Conservation (phyloP, 495 filamentous ascomycete genomes). For the Astrothelium subdiscretum region DNA sequence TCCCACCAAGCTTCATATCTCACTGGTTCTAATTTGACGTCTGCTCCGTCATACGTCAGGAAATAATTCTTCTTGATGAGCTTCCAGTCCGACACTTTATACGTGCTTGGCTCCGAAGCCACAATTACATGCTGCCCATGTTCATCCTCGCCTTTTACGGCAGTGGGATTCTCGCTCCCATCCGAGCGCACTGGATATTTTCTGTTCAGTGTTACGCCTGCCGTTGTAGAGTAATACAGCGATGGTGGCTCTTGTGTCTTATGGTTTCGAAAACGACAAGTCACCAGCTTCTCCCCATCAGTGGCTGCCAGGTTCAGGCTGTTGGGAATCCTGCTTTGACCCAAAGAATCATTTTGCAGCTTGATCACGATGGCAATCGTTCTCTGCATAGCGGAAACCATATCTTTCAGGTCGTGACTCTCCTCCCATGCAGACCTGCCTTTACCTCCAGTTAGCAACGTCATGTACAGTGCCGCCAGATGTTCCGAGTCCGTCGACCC, state of each 20-base stretch:
- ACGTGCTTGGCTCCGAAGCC: constrained; percentile 40
- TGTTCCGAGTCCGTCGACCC: constrained; percentile 41
- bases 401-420: constrained; percentile 26
- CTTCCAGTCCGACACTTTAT: constrained; percentile 35
- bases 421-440: constrained; percentile 28
- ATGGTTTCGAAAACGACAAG: constrained; percentile 38
- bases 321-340: constrained; percentile 27
- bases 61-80: constrained; percentile 33
- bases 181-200: constrained; percentile 37
- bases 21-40: constrained; percentile 5
- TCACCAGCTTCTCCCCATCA: constrained; percentile 32
- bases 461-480: constrained; percentile 39
- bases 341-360: constrained; percentile 30
- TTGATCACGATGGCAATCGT: constrained; percentile 31
- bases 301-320: constrained; percentile 33
- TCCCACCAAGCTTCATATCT: constrained; percentile 16
- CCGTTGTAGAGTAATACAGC: constrained; percentile 37
- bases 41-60: not conserved
- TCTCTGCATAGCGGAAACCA: constrained; percentile 31
- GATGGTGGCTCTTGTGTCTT: constrained; percentile 35
- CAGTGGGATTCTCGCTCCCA: constrained; percentile 21
- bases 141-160: constrained; percentile 20
- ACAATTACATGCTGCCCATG: constrained; percentile 40
- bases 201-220: constrained; percentile 36
- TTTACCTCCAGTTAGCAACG: constrained; percentile 29